A percentile compares a stretch with the other conserved stretches of the same genome.
Evolutionary conservation across 2,329 filamentous ascomycete species (phyloP).

Genomic region (Fusarium burgessii): DNA sequence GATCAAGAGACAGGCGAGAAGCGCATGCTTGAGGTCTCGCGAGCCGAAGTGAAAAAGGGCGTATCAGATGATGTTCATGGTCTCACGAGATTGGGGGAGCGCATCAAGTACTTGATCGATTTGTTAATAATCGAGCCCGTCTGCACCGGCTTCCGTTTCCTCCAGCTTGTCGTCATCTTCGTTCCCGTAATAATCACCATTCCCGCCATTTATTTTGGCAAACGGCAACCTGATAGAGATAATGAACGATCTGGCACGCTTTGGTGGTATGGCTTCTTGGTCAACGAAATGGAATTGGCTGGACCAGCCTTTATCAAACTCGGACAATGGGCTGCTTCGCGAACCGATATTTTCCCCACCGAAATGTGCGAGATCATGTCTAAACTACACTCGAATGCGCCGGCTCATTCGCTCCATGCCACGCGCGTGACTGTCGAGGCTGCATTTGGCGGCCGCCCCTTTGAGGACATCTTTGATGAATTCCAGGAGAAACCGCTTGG

Average conservation of each 20-base stretch:
- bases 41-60: constrained; percentile 79
- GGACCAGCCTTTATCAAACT: constrained; percentile 99
- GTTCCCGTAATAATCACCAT: constrained; percentile 87
- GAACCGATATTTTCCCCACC: constrained; percentile 94
- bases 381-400: constrained; percentile 92
- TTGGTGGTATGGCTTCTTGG: constrained; percentile 95
- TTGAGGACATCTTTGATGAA: constrained; percentile 95
- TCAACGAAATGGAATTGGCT: constrained; percentile 89
- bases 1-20: constrained; percentile 77
- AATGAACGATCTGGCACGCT: constrained; percentile 84
- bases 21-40: constrained; percentile 87
- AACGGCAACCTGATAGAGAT: constrained; percentile 70
- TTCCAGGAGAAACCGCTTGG: constrained; percentile 91
- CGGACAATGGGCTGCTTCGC: constrained; percentile 97
- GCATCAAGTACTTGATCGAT: constrained; percentile 76
- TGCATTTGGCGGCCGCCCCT: constrained; percentile 82
- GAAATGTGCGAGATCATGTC: constrained; percentile 96
- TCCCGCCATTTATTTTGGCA: constrained; percentile 84
- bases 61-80: constrained; percentile 72
- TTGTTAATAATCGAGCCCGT: constrained; percentile 84
- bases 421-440: constrained; percentile 84
- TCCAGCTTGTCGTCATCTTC: constrained; percentile 89
- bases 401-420: constrained; percentile 84
- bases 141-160: constrained; percentile 86
- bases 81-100: constrained; percentile 67